phyloP scores from a whole-genome alignment of 257 asterid species.

The Scutellaria barbata region DNA sequence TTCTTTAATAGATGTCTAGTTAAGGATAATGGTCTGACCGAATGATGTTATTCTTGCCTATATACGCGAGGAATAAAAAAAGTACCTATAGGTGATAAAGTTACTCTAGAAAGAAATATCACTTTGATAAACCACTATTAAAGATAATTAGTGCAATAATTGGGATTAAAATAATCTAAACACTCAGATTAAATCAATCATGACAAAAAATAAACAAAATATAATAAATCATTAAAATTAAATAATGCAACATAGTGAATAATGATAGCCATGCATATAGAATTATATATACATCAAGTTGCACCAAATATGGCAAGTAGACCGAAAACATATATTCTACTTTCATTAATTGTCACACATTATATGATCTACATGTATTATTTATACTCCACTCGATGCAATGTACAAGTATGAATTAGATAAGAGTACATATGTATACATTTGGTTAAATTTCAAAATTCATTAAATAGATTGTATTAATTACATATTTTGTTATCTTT shows the following conservation, averaged over 20 bases:
- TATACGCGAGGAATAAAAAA: too few relatives aligned
- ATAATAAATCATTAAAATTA: too few relatives aligned
- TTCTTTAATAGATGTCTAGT: too few relatives aligned
- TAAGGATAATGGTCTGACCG: too few relatives aligned
- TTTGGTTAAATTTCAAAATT: too few relatives aligned
- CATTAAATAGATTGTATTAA: too few relatives aligned
- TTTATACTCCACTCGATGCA: not conserved
- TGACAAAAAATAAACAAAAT: conserved; percentile 5
- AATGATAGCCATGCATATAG: conserved; percentile 31
- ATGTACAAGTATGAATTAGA: not conserved
- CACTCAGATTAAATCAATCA: conserved; percentile 28
- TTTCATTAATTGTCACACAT: not conserved
- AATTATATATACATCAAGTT: conserved; percentile 16
- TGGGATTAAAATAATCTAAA: conserved; percentile 33
- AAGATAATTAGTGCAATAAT: conserved; percentile 34
- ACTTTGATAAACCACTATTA: conserved; percentile 4
- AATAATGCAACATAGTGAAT: conserved; percentile 19
- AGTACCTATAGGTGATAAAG: not conserved
- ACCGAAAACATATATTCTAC: not conserved
- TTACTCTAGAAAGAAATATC: not conserved
- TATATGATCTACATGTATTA: not conserved
- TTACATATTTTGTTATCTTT: too few relatives aligned
- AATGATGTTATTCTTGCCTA: too few relatives aligned
- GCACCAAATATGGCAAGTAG: conserved; percentile 24
- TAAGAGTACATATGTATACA: too few relatives aligned